Evolutionary conservation across 352 stramenopile genomes (phyloP).

Genomic region (Peronospora farinosa): DNA sequence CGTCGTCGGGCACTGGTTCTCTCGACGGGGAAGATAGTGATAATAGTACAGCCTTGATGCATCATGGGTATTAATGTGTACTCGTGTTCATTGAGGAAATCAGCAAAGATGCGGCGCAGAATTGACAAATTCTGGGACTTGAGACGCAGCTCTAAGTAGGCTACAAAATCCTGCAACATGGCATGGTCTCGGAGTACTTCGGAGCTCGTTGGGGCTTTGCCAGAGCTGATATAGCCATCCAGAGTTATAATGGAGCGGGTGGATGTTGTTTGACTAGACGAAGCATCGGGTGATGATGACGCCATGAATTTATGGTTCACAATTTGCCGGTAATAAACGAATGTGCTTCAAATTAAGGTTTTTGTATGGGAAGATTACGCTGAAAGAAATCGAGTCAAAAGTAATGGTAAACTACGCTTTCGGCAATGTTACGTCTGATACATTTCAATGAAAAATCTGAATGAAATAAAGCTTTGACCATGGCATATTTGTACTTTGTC

Average conservation of each 20-base stretch:
- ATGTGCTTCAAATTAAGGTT: no score
- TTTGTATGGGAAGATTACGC: no score
- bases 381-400: no score
- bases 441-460: conserved; percentile 16
- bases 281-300: background rate
- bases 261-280: conserved; percentile 1
- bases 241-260: conserved; percentile 23
- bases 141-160: conserved; percentile 47
- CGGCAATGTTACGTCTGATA: conserved; percentile 21
- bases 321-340: no score
- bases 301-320: background rate
- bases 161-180: conserved; percentile 47
- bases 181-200: conserved; percentile 23
- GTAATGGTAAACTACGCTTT: no score
- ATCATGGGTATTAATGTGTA: conserved; percentile 38
- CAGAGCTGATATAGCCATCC: conserved; percentile 23
- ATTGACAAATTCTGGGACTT: conserved; percentile 41
- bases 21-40: conserved; percentile 39
- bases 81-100: conserved; percentile 48
- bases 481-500: conserved; percentile 40
- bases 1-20: conserved; percentile 5
- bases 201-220: conserved; percentile 20
- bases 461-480: conserved; percentile 38
- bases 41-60: conserved; percentile 26
- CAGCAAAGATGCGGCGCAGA: conserved; percentile 47